These are phyloP conservation scores for Diaporthe humulicola DNA, from an alignment of 2,329 filamentous ascomycete genomes.

Conservation along the genomic window DNA sequence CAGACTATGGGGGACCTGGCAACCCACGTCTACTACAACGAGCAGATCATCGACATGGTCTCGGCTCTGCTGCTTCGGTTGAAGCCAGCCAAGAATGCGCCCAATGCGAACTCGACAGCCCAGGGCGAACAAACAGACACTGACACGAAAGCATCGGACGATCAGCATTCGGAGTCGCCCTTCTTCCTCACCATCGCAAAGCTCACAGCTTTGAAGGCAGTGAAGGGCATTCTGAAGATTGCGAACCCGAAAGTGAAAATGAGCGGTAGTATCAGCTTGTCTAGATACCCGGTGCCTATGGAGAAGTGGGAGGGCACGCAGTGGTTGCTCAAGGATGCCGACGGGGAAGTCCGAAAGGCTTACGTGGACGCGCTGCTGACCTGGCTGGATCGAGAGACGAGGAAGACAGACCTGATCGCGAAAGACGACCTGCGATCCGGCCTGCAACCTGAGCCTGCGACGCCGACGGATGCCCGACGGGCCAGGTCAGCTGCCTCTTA, in stretches of 20 bases:
- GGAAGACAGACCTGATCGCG: slow-evolving; percentile 67
- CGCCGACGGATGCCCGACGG: slow-evolving; percentile 67
- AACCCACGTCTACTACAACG: slow-evolving; percentile 96
- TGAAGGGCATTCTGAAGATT: slow-evolving; percentile 85
- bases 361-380: slow-evolving; percentile 87
- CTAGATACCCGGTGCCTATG: slow-evolving; percentile 81
- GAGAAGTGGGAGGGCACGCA: slow-evolving; percentile 97
- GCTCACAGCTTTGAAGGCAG: slow-evolving; percentile 78
- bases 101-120: slow-evolving; percentile 56
- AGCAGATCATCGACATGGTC: slow-evolving; percentile 96
- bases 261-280: slow-evolving; percentile 72
- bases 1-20: slow-evolving; percentile 90
- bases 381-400: slow-evolving; percentile 88
- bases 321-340: slow-evolving; percentile 87
- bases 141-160: slow-evolving; percentile 51
- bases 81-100: slow-evolving; percentile 70
- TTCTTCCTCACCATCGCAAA: slow-evolving; percentile 69
- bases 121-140: slow-evolving; percentile 64
- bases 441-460: slow-evolving; percentile 60
- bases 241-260: slow-evolving; percentile 78
- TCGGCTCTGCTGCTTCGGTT: slow-evolving; percentile 82
- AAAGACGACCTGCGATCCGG: slow-evolving; percentile 28
- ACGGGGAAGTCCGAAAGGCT: slow-evolving; percentile 82
- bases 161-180: slow-evolving; percentile 63
- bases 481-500: slow-evolving; percentile 77